Percentiles rank a stretch among this genome's conserved stretches.
Conservation (phyloP, 2,329 filamentous ascomycete genomes). For the Microdochium trichocladiopsis region DNA sequence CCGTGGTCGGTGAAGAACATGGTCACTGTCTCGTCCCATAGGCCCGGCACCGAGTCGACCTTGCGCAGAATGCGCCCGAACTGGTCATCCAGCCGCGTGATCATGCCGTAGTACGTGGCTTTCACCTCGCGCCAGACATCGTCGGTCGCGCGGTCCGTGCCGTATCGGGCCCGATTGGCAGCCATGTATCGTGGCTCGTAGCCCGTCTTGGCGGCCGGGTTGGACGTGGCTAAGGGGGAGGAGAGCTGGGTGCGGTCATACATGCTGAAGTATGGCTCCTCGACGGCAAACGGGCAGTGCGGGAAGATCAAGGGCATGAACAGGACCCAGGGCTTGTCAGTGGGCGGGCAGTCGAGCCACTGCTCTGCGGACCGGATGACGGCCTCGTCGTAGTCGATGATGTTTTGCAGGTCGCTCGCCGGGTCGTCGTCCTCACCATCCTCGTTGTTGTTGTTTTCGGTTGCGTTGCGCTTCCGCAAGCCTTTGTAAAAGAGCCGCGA, state of each 20-base stretch:
- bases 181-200: slow-evolving; percentile 35
- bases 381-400: slow-evolving; percentile 35
- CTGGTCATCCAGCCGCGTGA: slow-evolving; percentile 32
- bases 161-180: slow-evolving; percentile 27
- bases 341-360: slow-evolving; percentile 34
- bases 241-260: slow-evolving; percentile 26
- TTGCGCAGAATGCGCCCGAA: slow-evolving; percentile 31
- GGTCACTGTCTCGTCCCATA: slow-evolving; percentile 31
- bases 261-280: slow-evolving; percentile 40
- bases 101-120: slow-evolving; percentile 35
- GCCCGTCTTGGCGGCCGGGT: slow-evolving; percentile 23
- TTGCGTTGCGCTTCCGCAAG: slow-evolving; percentile 23
- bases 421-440: too few relatives aligned
- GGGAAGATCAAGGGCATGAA: slow-evolving; percentile 36
- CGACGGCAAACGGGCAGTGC: slow-evolving; percentile 38
- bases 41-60: slow-evolving; percentile 18
- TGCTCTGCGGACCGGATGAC: slow-evolving; percentile 29
- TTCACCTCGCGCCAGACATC: slow-evolving; percentile 29
- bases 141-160: slow-evolving; percentile 27
- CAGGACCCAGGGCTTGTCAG: slow-evolving; percentile 31
- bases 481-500: slow-evolving; percentile 32
- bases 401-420: too few relatives aligned
- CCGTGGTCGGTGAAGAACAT: slow-evolving; percentile 38
- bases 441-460: slow-evolving; percentile 1
- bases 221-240: slow-evolving; percentile 1